Percentiles rank a stretch among this genome's conserved stretches.
phyloP scores from a whole-genome alignment of 1,139 yeast species.

The Hyphopichia pseudoburtonii region DNA sequence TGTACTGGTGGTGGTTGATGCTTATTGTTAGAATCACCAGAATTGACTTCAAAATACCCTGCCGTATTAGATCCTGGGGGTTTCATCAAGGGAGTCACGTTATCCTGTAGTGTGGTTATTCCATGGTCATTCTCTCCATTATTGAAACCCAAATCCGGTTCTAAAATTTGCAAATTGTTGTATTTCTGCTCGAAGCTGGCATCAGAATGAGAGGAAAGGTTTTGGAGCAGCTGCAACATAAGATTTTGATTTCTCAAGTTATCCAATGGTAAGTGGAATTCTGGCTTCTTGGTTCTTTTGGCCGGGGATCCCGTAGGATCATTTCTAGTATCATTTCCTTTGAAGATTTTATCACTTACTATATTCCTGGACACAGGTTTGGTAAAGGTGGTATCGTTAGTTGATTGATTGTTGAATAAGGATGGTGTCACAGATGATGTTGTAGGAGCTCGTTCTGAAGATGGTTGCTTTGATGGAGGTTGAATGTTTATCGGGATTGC shows the following conservation, averaged over 20 bases:
- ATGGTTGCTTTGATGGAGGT: constrained; percentile 1
- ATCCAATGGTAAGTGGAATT: constrained; percentile 17
- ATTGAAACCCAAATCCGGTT: constrained; percentile 18
- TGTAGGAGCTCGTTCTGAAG: background rate
- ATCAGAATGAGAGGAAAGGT: constrained; percentile 11
- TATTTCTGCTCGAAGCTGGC: constrained; percentile 10
- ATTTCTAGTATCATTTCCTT: background rate
- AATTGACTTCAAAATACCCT: constrained; percentile 33
- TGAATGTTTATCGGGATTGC: constrained; percentile 1
- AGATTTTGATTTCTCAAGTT: constrained; percentile 11
- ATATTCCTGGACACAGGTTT: background rate
- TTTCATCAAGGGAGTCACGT: constrained; percentile 41
- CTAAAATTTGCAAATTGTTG: constrained; percentile 15
- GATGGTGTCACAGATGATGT: background rate
- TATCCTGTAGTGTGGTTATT: constrained; percentile 14
- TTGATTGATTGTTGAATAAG: background rate
- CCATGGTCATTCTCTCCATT: constrained; percentile 11
- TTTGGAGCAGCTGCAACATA: constrained; percentile 8
- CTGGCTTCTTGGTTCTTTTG: constrained; percentile 13
- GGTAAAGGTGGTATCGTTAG: background rate
- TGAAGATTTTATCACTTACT: background rate
- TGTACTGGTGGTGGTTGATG: background rate
- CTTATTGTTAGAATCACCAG: background rate
- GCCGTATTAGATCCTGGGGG: constrained; percentile 35
- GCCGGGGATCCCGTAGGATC: background rate